Base-by-base conservation (phyloP, 2,329 filamentous ascomycete genomes). In the Cladobotryum protrusum region DNA sequence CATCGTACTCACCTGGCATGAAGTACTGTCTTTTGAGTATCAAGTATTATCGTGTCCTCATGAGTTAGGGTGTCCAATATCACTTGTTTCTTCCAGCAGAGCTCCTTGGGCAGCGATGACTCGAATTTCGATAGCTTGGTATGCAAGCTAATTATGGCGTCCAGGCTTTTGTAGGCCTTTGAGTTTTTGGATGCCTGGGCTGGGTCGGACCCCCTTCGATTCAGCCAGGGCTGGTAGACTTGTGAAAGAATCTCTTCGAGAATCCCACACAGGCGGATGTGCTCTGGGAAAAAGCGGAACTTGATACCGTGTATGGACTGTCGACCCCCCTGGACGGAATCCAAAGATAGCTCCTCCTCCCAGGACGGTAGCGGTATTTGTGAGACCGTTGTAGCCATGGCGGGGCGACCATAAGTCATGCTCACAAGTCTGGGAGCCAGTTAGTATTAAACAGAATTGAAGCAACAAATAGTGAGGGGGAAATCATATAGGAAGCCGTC, bases 341-440 rank as follows among this genome's bases (percentile, higher is more conserved):
- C 19, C 14, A n/a, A 37, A 5, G 43, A 19, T 13, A 14, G 6
- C 14, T 44, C 42, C 35, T 52, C 47, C 15, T 48, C 42, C 19
- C 24, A 41, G 35, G 45, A 45, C 13, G 43, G 52, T 20, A 52
- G 42, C 20, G 47, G 50, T 41, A 52, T 44, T 40, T 32, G 41
- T 18, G 49, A 49, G 34, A 36, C 45, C 47, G 65, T 61, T 14
- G 58, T 58, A 11, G 60, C 65, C 61, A 68, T 67, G 49, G 61
- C 24, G 62, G 67, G 33, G 60, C 57, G 37, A 61, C 67, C 48
- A 62, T 62, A n/a, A 62, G 46, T 70, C 67, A 71, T 69, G 56
- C 66, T 68, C 45, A 68, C 58, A 17, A 66, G 57, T 50, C 67
- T 69, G 35, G 2, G 29, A 14, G 9, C 13, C 11, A n/a, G 18